These are phyloP conservation scores for Gastrodia elata DNA, from an alignment of 106 monocot species.

Conservation along the genomic window DNA sequence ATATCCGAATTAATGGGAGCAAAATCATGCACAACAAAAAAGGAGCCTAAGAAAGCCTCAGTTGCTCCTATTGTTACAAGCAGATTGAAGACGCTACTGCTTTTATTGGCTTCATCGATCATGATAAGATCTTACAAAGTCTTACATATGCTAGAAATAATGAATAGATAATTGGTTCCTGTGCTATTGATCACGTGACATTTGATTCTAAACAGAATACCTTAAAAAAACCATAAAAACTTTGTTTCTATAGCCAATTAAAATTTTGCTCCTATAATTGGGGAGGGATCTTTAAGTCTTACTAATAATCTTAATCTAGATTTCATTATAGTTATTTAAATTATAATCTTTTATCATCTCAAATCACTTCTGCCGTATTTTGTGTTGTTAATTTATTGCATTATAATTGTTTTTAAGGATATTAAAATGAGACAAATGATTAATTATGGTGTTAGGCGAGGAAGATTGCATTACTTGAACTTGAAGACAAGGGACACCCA, in stretches of 20 bases:
- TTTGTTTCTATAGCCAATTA: neutral
- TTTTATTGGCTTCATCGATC: neutral
- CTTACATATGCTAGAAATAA: neutral
- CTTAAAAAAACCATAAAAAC: neutral
- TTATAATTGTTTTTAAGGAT: neutral
- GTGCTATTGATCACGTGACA: conserved; percentile 3
- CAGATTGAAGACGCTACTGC: neutral
- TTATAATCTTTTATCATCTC: conserved; percentile 1
- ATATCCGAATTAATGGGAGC: too few species aligned
- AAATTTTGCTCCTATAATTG: neutral
- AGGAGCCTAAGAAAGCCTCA: too few species aligned
- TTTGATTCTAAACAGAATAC: neutral
- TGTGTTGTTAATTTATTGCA: neutral
- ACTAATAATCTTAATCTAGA: neutral
- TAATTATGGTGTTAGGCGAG: conserved; percentile 15
- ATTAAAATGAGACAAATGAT: neutral
- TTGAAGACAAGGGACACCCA: neutral
- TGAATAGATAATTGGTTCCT: conserved; percentile 1
- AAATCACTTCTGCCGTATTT: neutral
- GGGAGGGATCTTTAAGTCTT: neutral
- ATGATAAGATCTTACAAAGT: neutral
- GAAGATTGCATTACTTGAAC: conserved; percentile 6
- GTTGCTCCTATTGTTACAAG: too few species aligned
- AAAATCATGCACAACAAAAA: too few species aligned
- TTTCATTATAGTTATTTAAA: neutral